Conservation (phyloP, 371 early-diverging fungal species). For the Rhizomucor miehei region DNA sequence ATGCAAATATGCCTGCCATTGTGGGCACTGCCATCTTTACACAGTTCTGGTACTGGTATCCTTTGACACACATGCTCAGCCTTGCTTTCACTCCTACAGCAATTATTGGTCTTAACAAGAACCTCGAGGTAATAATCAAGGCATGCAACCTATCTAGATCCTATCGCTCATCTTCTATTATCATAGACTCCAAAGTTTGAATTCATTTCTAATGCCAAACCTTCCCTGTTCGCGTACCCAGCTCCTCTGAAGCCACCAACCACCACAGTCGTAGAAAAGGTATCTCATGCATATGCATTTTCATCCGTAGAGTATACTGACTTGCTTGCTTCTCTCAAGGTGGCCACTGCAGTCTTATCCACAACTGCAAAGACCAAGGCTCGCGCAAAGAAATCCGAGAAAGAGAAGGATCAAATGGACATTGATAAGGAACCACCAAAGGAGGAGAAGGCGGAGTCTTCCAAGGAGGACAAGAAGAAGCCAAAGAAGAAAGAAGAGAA, state of each 20-base stretch:
- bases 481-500: slow-evolving; percentile 66
- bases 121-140: slow-evolving; percentile 56
- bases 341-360: slow-evolving; percentile 93
- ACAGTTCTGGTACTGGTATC: slow-evolving; percentile 99
- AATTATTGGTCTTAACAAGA: slow-evolving; percentile 90
- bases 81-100: slow-evolving; percentile 95
- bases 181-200: slow-evolving; percentile 82
- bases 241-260: slow-evolving; percentile 72
- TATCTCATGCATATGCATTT: slow-evolving; percentile 14
- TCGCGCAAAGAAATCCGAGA: slow-evolving; percentile 82
- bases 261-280: slow-evolving; percentile 61
- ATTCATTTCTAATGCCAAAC: slow-evolving; percentile 79
- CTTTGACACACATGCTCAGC: slow-evolving; percentile 92
- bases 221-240: slow-evolving; percentile 93
- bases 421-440: slow-evolving; percentile 38
- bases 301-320: neutral
- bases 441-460: slow-evolving; percentile 54
- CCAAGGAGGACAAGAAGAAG: slow-evolving; percentile 36
- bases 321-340: slow-evolving; percentile 24
- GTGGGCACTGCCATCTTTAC: slow-evolving; percentile 97
- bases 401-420: slow-evolving; percentile 63
- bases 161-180: neutral
- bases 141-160: neutral
- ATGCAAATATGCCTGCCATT: slow-evolving; percentile 90
- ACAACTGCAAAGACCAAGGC: slow-evolving; percentile 94